A percentile compares a stretch with the other conserved stretches of the same genome.
Conservation (phyloP, 108 stramenopile genomes). For the Conticribra weissflogii region DNA sequence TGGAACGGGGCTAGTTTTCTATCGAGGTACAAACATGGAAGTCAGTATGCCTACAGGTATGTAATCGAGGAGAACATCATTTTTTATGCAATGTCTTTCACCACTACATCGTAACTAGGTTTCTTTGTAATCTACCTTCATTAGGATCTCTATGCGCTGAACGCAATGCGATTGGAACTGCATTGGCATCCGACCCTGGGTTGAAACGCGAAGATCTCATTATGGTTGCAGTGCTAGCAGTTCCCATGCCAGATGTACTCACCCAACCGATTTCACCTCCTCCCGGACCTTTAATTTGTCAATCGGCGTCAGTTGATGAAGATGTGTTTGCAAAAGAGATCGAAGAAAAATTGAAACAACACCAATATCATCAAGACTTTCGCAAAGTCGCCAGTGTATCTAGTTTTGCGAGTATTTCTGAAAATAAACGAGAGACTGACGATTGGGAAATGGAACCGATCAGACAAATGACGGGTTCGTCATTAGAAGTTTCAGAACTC, state of each 20-base stretch:
- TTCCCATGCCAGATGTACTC: conserved; percentile 55
- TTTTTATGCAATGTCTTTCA: too few relatives aligned
- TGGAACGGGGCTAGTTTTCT: conserved; percentile 66
- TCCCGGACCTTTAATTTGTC: conserved; percentile 19
- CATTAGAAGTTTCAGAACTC: conserved; percentile 24
- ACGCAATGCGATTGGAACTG: conserved; percentile 94
- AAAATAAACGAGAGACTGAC: conserved; percentile 41
- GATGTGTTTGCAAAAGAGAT: conserved; percentile 30
- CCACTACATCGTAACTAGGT: too few relatives aligned
- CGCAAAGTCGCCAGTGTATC: conserved; percentile 34
- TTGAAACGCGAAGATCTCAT: conserved; percentile 82
- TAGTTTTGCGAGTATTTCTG: conserved; percentile 54
- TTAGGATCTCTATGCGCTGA: conserved; percentile 97
- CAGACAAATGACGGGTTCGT: neutral
- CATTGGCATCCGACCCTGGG: conserved; percentile 79
- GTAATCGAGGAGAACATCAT: neutral
- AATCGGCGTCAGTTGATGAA: conserved; percentile 9
- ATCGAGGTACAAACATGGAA: conserved; percentile 98
- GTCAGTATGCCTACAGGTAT: conserved; percentile 92
- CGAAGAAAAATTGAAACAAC: conserved; percentile 33
- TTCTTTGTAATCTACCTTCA: too few relatives aligned
- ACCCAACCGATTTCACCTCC: conserved; percentile 17
- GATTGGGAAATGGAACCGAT: conserved; percentile 40
- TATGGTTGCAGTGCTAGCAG: conserved; percentile 87
- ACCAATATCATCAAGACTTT: conserved; percentile 25